Evolutionary conservation across 2,329 filamentous ascomycete species (phyloP), one percentile per base, ranked within the genome.

Genomic region (Ophiocordyceps unilateralis): DNA sequence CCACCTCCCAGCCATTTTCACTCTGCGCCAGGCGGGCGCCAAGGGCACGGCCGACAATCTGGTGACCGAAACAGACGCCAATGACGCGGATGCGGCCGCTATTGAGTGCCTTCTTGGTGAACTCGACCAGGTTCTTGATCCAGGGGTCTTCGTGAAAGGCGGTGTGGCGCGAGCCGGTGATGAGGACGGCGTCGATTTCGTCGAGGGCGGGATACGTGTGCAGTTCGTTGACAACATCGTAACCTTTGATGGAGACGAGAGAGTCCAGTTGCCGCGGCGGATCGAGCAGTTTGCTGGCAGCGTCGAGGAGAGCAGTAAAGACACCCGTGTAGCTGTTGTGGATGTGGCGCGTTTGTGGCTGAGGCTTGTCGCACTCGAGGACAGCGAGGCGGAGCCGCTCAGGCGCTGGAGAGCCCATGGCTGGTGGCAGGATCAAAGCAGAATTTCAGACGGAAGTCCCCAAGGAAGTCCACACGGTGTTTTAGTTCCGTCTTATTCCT

Each of bases 341-440:
- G 53, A 75, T 75, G 44, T 69, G 69, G 43, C 73, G 65, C 32
- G 81, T 74, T 38, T 71, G 61, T 1, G 76, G 72, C 41, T 82
- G 68, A 1, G 86, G 86, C 1, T 75, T 83, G 62, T 94, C 89
- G 66, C 83, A 81, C 68, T 94, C 85, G 51, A 96, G 78, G 51
- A 96, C 73, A 40, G 88, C 87, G 61, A 95, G 81, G 44, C 83
- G 81, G 50, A 89, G 64, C 24, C 74, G 74, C n/a, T 51, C 45
- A 32, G 54, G 49, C 39, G 41, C 6, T 12, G 39, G 39, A 22
- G 23, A 28, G 38, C 38, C 38, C 38, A 39, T 39, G 38, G 21
- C 12, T 7, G 19, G 17, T 22, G 19, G 36, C 36, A 30, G 28
- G 12, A 15, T 30, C 28, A 15, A 9, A 11, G 28, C n/a, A 30